These are phyloP conservation scores for Kluyveromyces dobzhanskii DNA, from an alignment of 805 yeast species.

Conservation along the genomic window DNA sequence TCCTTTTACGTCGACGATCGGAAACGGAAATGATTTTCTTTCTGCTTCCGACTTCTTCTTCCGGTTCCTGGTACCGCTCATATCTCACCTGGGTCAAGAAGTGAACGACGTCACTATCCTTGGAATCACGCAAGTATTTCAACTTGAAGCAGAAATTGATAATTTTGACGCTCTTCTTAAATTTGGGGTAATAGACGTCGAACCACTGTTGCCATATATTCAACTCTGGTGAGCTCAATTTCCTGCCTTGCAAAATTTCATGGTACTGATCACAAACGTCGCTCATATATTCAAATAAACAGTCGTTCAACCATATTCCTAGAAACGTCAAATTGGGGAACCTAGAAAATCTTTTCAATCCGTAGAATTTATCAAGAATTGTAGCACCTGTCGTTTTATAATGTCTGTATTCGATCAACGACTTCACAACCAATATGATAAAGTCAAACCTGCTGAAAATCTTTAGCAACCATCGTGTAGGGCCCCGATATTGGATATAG, in stretches of 20 bases:
- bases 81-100: conserved; percentile 1
- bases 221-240: background rate
- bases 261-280: conserved; percentile 8
- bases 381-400: conserved; percentile 71
- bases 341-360: conserved; percentile 54
- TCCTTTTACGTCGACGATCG: background rate
- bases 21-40: background rate
- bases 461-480: conserved; percentile 52
- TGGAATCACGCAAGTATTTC: conserved; percentile 1
- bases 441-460: conserved; percentile 68
- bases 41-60: background rate
- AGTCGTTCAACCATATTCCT: conserved; percentile 8
- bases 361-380: conserved; percentile 88
- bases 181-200: conserved; percentile 2
- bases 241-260: conserved; percentile 11
- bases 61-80: conserved; percentile 1
- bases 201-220: conserved; percentile 1
- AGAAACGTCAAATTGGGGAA: background rate
- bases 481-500: conserved; percentile 27
- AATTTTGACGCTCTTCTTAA: background rate
- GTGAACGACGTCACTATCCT: background rate
- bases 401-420: conserved; percentile 62
- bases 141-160: conserved; percentile 3
- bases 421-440: conserved; percentile 44
- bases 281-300: conserved; percentile 17